Conservation (phyloP, 169 alveolate genomes). For the Plasmodium reichenowi region DNA sequence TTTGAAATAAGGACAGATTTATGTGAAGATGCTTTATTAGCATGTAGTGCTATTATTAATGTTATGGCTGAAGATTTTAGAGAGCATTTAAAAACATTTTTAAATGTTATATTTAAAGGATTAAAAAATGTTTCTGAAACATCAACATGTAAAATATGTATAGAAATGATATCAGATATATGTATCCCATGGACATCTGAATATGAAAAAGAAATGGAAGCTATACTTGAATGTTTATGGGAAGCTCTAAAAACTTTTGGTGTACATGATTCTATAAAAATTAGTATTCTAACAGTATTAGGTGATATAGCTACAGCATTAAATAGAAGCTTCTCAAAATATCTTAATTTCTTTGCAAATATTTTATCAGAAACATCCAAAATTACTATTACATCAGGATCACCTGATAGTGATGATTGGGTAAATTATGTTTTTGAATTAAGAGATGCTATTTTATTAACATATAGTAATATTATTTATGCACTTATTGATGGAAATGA, state of each 20-base stretch:
- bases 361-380: conserved; percentile 90
- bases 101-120: conserved; percentile 76
- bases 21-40: conserved; percentile 89
- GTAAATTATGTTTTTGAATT: conserved; percentile 90
- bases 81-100: conserved; percentile 72
- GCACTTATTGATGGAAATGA: conserved; percentile 90
- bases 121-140: conserved; percentile 76
- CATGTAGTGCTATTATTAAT: conserved; percentile 87
- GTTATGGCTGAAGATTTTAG: conserved; percentile 78
- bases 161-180: conserved; percentile 89
- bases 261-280: conserved; percentile 90
- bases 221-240: conserved; percentile 78
- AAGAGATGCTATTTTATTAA: conserved; percentile 90
- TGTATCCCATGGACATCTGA: conserved; percentile 85
- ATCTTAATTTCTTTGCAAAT: conserved; percentile 86
- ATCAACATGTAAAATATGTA: conserved; percentile 82
- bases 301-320: conserved; percentile 93
- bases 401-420: conserved; percentile 93
- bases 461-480: conserved; percentile 91
- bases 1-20: conserved; percentile 74
- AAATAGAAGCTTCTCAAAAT: conserved; percentile 86
- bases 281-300: conserved; percentile 89
- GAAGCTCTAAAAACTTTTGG: conserved; percentile 82
- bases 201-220: conserved; percentile 80
- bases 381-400: conserved; percentile 90